Conservation (phyloP, 148 eudicot genomes). For the Rhododendron simsii region DNA sequence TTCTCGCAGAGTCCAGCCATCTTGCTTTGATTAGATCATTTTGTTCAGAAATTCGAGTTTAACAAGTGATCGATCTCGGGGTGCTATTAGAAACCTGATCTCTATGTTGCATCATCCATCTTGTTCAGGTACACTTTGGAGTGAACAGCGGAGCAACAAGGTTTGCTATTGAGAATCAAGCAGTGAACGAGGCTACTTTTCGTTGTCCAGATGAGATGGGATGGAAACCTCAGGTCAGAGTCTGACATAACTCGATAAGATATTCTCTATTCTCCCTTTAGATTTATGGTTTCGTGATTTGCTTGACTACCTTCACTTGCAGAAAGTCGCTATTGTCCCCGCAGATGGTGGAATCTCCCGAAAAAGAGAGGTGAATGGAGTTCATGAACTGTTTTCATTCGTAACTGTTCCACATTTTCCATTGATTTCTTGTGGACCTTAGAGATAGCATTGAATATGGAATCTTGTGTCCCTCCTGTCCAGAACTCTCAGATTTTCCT, state of each 20-base stretch:
- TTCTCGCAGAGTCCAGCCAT: not conserved
- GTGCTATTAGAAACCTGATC: not conserved
- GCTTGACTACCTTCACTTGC: constrained; percentile 26
- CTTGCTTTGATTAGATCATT: not conserved
- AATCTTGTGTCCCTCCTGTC: not conserved
- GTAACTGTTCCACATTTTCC: not conserved
- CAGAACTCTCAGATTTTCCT: not conserved
- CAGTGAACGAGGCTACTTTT: constrained; percentile 90
- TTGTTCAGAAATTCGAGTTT: not conserved
- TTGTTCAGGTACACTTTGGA: constrained; percentile 86
- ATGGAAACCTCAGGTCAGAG: constrained; percentile 97
- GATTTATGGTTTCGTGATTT: constrained; percentile 4
- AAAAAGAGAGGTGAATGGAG: constrained; percentile 58
- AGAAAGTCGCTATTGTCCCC: constrained; percentile 83
- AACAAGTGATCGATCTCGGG: not conserved
- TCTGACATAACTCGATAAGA: constrained; percentile 14
- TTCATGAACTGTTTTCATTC: not conserved
- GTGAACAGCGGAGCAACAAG: constrained; percentile 81
- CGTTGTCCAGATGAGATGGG: constrained; percentile 99
- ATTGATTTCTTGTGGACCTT: not conserved
- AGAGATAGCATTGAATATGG: not conserved
- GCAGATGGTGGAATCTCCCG: constrained; percentile 79
- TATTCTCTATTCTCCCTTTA: not conserved
- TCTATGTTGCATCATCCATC: not conserved
- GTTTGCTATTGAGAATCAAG: constrained; percentile 89